phyloP scores from a whole-genome alignment of 768 basidiomycete genomes.

The Trametes sanguinea region DNA sequence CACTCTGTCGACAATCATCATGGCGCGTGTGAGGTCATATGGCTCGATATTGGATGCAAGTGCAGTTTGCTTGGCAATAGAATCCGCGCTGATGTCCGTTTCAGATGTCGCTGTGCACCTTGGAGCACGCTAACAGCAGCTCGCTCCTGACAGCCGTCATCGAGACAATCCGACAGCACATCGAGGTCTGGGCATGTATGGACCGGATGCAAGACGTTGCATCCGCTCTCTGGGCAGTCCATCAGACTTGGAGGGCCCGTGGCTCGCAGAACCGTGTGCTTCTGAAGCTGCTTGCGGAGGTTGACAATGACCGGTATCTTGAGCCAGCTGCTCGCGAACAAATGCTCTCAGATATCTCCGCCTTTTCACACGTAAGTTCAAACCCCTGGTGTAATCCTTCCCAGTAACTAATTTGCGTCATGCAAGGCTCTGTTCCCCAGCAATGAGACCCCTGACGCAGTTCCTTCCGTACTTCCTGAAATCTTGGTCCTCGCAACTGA shows the following conservation, averaged over 20 bases:
- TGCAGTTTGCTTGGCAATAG: neutral
- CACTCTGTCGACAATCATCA: conserved; percentile 56
- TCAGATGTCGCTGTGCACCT: conserved; percentile 41
- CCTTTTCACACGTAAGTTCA: conserved; percentile 59
- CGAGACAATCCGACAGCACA: conserved; percentile 71
- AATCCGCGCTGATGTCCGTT: neutral
- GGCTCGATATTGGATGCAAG: conserved; percentile 69
- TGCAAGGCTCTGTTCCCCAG: conserved; percentile 45
- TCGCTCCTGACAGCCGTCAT: conserved; percentile 63
- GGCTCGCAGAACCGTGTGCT: conserved; percentile 68
- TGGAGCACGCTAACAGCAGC: conserved; percentile 53
- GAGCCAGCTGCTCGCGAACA: conserved; percentile 57
- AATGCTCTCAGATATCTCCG: conserved; percentile 57
- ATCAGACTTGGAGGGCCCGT: conserved; percentile 62
- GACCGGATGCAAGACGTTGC: conserved; percentile 57
- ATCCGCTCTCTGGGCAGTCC: conserved; percentile 58
- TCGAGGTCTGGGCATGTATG: conserved; percentile 80
- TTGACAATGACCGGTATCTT: conserved; percentile 63
- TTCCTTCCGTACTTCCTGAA: conserved; percentile 53
- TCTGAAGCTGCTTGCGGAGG: conserved; percentile 61
- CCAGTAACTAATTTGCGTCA: neutral
- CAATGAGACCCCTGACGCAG: conserved; percentile 35
- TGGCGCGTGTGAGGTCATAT: conserved; percentile 65
- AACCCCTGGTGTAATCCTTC: neutral
- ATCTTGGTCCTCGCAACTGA: conserved; percentile 67